A percentile compares a stretch with the other conserved stretches of the same genome.
These are phyloP conservation scores for Phytophthora boehmeriae DNA, from an alignment of 352 stramenopile species.

Conservation along the genomic window DNA sequence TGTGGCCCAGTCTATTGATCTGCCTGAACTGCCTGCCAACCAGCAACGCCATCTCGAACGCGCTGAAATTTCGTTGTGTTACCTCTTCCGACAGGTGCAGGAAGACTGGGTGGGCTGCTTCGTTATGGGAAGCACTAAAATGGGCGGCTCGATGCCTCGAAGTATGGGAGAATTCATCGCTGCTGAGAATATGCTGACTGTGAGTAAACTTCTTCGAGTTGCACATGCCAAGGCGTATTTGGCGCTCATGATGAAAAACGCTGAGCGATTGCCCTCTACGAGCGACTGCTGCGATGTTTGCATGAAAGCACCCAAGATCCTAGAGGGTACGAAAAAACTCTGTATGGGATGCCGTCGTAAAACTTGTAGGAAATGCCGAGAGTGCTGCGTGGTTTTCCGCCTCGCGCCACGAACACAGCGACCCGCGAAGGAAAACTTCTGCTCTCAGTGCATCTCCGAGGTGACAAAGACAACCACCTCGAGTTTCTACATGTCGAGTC, in stretches of 20 bases:
- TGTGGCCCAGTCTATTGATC: conserved; percentile 62
- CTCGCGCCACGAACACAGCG: conserved; percentile 49
- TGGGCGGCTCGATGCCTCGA: conserved; percentile 43
- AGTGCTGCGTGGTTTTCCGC: conserved; percentile 56
- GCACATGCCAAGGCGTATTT: conserved; percentile 64
- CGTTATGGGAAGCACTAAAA: conserved; percentile 53
- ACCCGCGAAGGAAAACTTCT: conserved; percentile 56
- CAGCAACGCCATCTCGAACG: conserved; percentile 38
- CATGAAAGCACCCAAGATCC: conserved; percentile 44
- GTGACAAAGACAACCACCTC: conserved; percentile 32
- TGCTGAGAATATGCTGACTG: conserved; percentile 41
- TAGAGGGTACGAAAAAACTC: conserved; percentile 38
- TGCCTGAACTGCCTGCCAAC: conserved; percentile 56
- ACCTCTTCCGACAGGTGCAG: conserved; percentile 63
- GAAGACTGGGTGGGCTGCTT: conserved; percentile 61
- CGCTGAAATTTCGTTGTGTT: conserved; percentile 59
- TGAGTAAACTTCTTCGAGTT: conserved; percentile 47
- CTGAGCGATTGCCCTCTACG: conserved; percentile 37
- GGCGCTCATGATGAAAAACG: conserved; percentile 43
- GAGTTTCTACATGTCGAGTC: conserved; percentile 34
- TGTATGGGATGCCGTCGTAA: conserved; percentile 65
- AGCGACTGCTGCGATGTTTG: conserved; percentile 58
- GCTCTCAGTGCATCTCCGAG: conserved; percentile 57
- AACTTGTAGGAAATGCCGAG: conserved; percentile 54
- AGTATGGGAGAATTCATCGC: conserved; percentile 55